Evolutionary conservation across 2,329 filamentous ascomycete species (phyloP).

Genomic region (Dothideomycetes sp.): DNA sequence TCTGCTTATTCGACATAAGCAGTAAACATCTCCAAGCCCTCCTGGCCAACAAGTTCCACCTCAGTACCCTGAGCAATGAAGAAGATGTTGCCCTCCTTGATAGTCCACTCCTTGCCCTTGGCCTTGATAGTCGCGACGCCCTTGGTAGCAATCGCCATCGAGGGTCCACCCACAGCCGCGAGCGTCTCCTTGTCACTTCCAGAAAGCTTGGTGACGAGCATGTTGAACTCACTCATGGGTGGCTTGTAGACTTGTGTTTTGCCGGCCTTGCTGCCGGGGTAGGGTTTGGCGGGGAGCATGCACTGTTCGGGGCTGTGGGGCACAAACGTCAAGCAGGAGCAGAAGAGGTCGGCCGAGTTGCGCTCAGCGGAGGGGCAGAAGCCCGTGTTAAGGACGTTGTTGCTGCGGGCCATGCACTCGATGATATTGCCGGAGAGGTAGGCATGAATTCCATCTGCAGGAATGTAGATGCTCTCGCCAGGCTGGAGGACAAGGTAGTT

Average conservation of each 20-base stretch:
- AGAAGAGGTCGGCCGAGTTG: constrained; percentile 54
- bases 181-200: constrained; percentile 49
- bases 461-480: constrained; percentile 59
- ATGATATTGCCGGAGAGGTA: constrained; percentile 65
- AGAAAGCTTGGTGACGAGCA: constrained; percentile 49
- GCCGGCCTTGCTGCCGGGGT: constrained; percentile 42
- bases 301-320: constrained; percentile 49
- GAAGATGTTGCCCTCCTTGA: constrained; percentile 54
- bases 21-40: constrained; percentile 37
- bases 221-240: constrained; percentile 61
- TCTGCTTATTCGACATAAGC: constrained; percentile 31
- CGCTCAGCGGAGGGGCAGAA: constrained; percentile 60
- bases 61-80: constrained; percentile 52
- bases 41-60: constrained; percentile 32
- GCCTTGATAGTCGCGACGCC: constrained; percentile 48
- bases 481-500: constrained; percentile 58
- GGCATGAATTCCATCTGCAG: constrained; percentile 63
- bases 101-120: constrained; percentile 39
- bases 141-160: constrained; percentile 50
- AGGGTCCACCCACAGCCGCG: constrained; percentile 46
- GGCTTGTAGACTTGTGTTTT: constrained; percentile 55
- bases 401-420: constrained; percentile 66
- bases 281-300: constrained; percentile 39
- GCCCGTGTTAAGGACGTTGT: constrained; percentile 65
- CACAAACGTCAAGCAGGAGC: constrained; percentile 50